phyloP scores from a whole-genome alignment of 2,329 filamentous ascomycete species.

The Aaosphaeria arxii region DNA sequence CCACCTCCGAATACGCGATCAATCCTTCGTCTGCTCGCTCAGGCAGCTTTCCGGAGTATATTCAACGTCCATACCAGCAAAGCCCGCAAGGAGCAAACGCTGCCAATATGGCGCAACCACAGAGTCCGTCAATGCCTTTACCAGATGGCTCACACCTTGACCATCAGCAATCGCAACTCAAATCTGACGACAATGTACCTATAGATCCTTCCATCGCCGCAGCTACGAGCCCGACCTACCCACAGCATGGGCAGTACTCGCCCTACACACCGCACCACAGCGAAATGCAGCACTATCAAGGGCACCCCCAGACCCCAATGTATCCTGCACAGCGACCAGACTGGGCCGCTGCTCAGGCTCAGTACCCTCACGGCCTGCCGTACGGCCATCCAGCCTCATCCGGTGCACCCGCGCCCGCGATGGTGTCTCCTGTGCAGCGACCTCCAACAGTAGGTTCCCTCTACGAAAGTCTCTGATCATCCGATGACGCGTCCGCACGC shows the following conservation, averaged over 20 bases:
- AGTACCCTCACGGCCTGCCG: constrained; percentile 37
- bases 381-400: constrained; percentile 56
- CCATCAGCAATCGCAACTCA: constrained; percentile 67
- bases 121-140: constrained; percentile 94
- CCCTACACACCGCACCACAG: constrained; percentile 76
- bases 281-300: constrained; percentile 76
- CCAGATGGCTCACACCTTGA: constrained; percentile 71
- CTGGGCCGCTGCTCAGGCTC: constrained; percentile 62
- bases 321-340: constrained; percentile 67
- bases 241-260: constrained; percentile 76
- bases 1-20: constrained; percentile 83
- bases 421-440: constrained; percentile 59
- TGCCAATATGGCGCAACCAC: constrained; percentile 96
- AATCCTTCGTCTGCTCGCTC: constrained; percentile 75
- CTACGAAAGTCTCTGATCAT: neutral
- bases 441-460: constrained; percentile 58
- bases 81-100: constrained; percentile 70
- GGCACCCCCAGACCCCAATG: constrained; percentile 58
- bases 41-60: constrained; percentile 81
- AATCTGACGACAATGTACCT: constrained; percentile 95
- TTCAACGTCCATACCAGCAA: constrained; percentile 77
- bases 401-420: constrained; percentile 54
- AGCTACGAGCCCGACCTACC: constrained; percentile 86
- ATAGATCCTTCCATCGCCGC: constrained; percentile 98
- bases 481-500: too few species aligned